Evolutionary conservation across 257 asterid genomes (phyloP).

Genomic region (Scutellaria barbata): DNA sequence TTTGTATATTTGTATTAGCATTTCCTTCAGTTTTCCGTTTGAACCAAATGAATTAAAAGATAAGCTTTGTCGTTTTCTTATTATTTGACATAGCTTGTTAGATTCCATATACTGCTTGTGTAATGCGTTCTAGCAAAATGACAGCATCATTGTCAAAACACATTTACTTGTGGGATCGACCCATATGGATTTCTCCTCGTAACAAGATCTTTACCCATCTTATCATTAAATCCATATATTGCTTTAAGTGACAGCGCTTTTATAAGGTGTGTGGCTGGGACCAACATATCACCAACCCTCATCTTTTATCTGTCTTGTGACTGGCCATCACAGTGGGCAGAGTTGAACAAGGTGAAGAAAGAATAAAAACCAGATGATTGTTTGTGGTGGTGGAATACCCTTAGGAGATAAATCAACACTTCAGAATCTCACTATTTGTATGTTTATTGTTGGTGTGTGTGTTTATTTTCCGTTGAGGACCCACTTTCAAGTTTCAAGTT

Average conservation of each 20-base stretch:
- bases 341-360: not conserved
- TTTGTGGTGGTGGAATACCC: not conserved
- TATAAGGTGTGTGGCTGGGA: not conserved
- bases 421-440: not conserved
- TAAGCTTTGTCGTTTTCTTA: not conserved
- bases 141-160: not conserved
- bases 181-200: not conserved
- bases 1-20: not conserved
- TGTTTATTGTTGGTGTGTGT: not conserved
- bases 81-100: not conserved
- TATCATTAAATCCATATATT: not conserved
- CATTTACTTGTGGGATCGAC: not conserved
- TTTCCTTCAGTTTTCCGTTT: not conserved
- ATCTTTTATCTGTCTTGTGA: not conserved
- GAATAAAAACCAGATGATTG: constrained; percentile 10
- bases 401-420: not conserved
- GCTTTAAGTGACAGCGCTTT: not conserved
- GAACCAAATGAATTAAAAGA: not conserved
- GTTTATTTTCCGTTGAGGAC: not conserved
- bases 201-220: not conserved
- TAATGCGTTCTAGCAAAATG: not conserved
- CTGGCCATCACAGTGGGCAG: not conserved
- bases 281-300: not conserved
- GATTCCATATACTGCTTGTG: not conserved
- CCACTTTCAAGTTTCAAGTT: not conserved